Evolutionary conservation across 768 basidiomycete genomes (phyloP).

Genomic region (Megacollybia marginata): DNA sequence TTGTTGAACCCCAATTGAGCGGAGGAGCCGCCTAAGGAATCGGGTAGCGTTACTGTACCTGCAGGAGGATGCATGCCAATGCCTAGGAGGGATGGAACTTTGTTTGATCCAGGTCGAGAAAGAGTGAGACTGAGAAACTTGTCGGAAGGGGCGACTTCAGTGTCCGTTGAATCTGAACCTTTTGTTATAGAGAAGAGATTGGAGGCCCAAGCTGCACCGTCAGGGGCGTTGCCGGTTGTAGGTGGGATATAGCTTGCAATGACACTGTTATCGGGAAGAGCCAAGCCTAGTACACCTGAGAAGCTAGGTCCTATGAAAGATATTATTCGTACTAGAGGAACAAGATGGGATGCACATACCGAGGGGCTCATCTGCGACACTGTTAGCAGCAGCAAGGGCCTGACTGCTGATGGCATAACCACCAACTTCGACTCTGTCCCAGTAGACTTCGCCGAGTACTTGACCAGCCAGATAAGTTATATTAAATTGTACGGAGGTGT

Average conservation of each 20-base stretch:
- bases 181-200: conserved; percentile 66
- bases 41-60: not conserved
- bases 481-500: conserved; percentile 34
- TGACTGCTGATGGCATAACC: conserved; percentile 57
- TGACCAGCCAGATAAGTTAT: conserved; percentile 56
- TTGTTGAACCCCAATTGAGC: not conserved
- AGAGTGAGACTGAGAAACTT: conserved; percentile 68
- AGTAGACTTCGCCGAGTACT: conserved; percentile 57
- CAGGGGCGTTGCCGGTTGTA: conserved; percentile 37
- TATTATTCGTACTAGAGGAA: too few species aligned
- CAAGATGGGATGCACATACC: conserved; percentile 15
- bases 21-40: not conserved
- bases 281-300: conserved; percentile 67
- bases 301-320: conserved; percentile 22
- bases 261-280: conserved; percentile 63
- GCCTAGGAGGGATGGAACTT: conserved; percentile 52
- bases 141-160: conserved; percentile 38
- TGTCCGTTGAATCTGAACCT: conserved; percentile 16
- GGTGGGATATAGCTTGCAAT: conserved; percentile 48
- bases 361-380: conserved; percentile 51
- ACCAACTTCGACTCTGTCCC: conserved; percentile 60
- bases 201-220: conserved; percentile 63
- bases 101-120: conserved; percentile 54
- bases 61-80: conserved; percentile 58
- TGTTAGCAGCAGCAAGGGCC: conserved; percentile 58